Percentiles rank a stretch among this genome's conserved stretches.
Conservation (phyloP, 2,329 filamentous ascomycete genomes). For the Dactylellina haptotyla region DNA sequence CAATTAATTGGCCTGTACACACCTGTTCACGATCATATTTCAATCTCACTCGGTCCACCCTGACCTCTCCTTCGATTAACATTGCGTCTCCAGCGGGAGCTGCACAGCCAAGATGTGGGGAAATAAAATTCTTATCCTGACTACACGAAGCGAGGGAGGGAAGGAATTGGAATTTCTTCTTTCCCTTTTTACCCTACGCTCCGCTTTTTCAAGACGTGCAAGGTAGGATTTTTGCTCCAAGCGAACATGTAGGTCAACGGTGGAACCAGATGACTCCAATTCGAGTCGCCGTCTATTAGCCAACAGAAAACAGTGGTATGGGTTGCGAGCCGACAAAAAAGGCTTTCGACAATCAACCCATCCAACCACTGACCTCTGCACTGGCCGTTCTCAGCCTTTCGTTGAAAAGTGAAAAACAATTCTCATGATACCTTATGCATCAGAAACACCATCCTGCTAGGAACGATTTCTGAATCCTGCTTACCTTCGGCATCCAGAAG, state of each 20-base stretch:
- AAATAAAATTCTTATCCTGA: conserved; percentile 44
- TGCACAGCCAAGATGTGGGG: conserved; percentile 48
- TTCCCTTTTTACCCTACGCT: conserved; percentile 12
- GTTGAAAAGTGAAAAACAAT: not conserved
- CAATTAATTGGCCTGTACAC: not conserved
- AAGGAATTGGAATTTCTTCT: no score
- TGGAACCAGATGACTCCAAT: conserved; percentile 53
- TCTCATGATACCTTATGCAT: conserved; percentile 33
- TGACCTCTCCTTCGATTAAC: conserved; percentile 2
- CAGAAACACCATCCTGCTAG: conserved; percentile 19
- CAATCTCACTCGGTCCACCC: not conserved
- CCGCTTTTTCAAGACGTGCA: conserved; percentile 29
- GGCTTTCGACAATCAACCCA: conserved; percentile 3
- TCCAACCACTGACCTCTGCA: conserved; percentile 2
- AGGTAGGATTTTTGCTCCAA: conserved; percentile 25
- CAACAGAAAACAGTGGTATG: conserved; percentile 37
- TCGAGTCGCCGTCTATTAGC: conserved; percentile 54
- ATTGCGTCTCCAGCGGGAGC: conserved; percentile 41
- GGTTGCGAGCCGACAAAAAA: conserved; percentile 30
- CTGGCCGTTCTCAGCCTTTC: not conserved
- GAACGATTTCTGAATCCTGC: conserved; percentile 28
- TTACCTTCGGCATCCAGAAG: conserved; percentile 54
- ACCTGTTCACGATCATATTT: not conserved
- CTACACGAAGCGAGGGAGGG: conserved; percentile 25
- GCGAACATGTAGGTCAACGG: conserved; percentile 26